Percentiles rank a stretch among this genome's conserved stretches.
phyloP scores from a whole-genome alignment of 2,329 filamentous ascomycete genomes.

The Fusarium coffeatum region DNA sequence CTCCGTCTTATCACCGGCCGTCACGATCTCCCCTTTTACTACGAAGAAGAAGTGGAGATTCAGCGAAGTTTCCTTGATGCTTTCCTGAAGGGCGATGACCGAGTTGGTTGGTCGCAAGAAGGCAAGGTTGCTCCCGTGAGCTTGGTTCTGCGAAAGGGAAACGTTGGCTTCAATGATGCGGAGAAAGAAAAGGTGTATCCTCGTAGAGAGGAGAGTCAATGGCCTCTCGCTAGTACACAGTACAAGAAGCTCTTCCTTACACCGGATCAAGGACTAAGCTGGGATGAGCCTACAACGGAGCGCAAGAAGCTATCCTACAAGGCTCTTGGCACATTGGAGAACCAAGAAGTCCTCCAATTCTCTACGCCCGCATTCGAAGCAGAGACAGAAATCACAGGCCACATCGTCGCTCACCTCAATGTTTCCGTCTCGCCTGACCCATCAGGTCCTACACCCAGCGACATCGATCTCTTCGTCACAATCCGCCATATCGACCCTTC shows the following conservation, averaged over 20 bases:
- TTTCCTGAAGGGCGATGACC: constrained; percentile 75
- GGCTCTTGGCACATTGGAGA: constrained; percentile 67
- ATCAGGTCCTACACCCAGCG: constrained; percentile 52
- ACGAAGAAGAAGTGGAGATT: constrained; percentile 73
- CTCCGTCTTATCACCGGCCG: constrained; percentile 76
- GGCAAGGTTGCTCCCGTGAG: constrained; percentile 71
- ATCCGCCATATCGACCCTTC: constrained; percentile 66
- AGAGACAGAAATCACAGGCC: constrained; percentile 77
- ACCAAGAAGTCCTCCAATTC: constrained; percentile 68
- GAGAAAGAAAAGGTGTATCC: constrained; percentile 67
- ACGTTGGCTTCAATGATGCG: constrained; percentile 74
- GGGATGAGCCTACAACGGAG: constrained; percentile 19
- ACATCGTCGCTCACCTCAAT: constrained; percentile 72
- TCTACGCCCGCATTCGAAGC: constrained; percentile 65
- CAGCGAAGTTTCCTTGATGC: constrained; percentile 76
- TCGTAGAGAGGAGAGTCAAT: constrained; percentile 68
- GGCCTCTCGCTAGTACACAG: constrained; percentile 74
- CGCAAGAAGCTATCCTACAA: constrained; percentile 64
- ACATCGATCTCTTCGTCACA: constrained; percentile 74
- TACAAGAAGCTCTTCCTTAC: constrained; percentile 73
- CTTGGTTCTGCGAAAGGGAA: constrained; percentile 71
- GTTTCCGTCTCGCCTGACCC: constrained; percentile 70
- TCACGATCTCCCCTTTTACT: constrained; percentile 80
- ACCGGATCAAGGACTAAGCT: constrained; percentile 54
- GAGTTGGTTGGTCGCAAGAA: constrained; percentile 66